Evolutionary conservation across 306 rosid species (phyloP).

Genomic region (Erythrophleum fordii): DNA sequence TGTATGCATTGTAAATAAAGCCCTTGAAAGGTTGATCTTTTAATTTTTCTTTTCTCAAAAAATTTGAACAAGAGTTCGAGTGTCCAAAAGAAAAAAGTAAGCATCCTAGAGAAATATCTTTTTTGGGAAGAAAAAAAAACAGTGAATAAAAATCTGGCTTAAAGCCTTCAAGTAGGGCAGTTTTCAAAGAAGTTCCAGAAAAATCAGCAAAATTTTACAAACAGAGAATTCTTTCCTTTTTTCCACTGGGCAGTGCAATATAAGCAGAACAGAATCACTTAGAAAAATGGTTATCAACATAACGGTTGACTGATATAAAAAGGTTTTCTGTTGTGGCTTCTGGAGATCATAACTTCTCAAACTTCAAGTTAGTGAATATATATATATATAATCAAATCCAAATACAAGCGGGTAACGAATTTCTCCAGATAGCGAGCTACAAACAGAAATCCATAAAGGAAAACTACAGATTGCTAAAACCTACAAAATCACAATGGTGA

Average conservation of each 20-base stretch:
- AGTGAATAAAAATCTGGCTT: not conserved
- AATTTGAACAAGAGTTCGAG: not conserved
- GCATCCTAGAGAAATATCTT: slow-evolving; percentile 39
- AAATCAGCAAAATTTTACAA: no score
- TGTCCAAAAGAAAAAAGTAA: slow-evolving; percentile 25
- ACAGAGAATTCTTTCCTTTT: not conserved
- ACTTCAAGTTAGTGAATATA: not conserved
- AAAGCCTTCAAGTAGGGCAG: no score
- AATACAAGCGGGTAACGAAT: slow-evolving; percentile 31
- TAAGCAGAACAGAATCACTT: not conserved
- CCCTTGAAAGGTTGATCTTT: slow-evolving; percentile 7
- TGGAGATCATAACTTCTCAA: slow-evolving; percentile 28
- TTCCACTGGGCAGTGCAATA: not conserved
- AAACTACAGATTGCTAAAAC: slow-evolving; percentile 43
- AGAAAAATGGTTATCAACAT: not conserved
- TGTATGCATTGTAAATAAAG: slow-evolving; percentile 35
- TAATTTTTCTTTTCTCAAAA: not conserved
- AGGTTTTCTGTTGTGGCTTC: slow-evolving; percentile 28
- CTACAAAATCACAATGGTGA: slow-evolving; percentile 57
- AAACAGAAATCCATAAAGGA: slow-evolving; percentile 32
- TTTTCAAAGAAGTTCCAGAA: no score
- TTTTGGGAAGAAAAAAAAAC: not conserved
- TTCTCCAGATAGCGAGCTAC: slow-evolving; percentile 34
- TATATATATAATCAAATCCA: slow-evolving; percentile 8
- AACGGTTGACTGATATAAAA: not conserved